phyloP scores from a whole-genome alignment of 2,329 filamentous ascomycete species.

The Phaeosphaeriaceae sp. region DNA sequence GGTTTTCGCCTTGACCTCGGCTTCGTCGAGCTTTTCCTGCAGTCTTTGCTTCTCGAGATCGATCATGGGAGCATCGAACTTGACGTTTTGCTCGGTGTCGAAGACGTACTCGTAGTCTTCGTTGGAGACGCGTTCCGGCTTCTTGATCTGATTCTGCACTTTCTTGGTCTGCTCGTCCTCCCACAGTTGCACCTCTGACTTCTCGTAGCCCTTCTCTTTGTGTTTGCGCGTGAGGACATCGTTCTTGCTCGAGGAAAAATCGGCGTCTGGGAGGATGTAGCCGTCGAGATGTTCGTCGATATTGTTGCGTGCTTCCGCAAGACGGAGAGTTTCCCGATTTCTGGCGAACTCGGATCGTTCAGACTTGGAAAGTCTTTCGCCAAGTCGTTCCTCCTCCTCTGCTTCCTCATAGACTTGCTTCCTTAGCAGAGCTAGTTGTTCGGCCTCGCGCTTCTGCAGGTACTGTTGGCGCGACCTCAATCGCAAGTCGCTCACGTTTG shows the following conservation, averaged over 20 bases:
- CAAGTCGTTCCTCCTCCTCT: slow-evolving; percentile 71
- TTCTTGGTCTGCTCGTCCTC: slow-evolving; percentile 88
- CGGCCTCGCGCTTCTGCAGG: slow-evolving; percentile 87
- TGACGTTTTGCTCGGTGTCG: slow-evolving; percentile 86
- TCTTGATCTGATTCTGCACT: slow-evolving; percentile 61
- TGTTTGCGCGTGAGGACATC: slow-evolving; percentile 87
- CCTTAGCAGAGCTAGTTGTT: slow-evolving; percentile 83
- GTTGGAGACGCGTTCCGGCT: slow-evolving; percentile 76
- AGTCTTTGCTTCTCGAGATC: slow-evolving; percentile 82
- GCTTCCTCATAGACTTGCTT: slow-evolving; percentile 91
- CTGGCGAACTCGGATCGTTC: slow-evolving; percentile 90
- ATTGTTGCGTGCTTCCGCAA: slow-evolving; percentile 82
- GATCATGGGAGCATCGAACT: slow-evolving; percentile 75
- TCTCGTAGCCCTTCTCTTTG: slow-evolving; percentile 85
- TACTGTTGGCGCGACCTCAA: slow-evolving; percentile 90
- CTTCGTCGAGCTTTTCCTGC: slow-evolving; percentile 82
- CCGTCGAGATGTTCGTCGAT: slow-evolving; percentile 94
- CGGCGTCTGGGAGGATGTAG: slow-evolving; percentile 84
- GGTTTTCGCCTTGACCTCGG: slow-evolving; percentile 83
- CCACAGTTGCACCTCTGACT: slow-evolving; percentile 97
- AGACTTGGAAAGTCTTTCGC: slow-evolving; percentile 75
- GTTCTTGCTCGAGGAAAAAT: slow-evolving; percentile 87
- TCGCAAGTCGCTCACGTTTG: slow-evolving; percentile 73
- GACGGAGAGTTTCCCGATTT: slow-evolving; percentile 77
- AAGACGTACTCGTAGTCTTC: slow-evolving; percentile 92